phyloP scores from a whole-genome alignment of 2,329 filamentous ascomycete genomes.

The Neopestalotiopsis clavispora region DNA sequence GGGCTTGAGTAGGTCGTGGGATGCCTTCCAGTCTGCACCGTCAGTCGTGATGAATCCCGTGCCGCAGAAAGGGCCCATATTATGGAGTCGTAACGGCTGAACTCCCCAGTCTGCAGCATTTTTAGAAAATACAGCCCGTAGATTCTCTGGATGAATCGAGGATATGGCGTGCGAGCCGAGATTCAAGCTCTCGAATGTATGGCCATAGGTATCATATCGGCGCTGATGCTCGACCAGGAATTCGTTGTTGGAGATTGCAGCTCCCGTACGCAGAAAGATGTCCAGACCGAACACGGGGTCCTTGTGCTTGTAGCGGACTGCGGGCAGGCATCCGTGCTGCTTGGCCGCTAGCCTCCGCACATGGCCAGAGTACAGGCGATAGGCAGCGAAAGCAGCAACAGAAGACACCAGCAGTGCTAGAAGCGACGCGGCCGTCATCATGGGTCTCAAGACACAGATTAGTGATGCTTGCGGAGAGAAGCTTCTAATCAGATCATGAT shows the following conservation, averaged over 20 bases:
- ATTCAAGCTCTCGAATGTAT: conserved; percentile 27
- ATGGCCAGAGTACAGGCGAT: conserved; percentile 26
- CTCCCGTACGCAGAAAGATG: conserved; percentile 27
- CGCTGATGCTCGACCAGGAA: conserved; percentile 29
- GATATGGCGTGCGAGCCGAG: conserved; percentile 26
- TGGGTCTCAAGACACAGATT: conserved; percentile 16
- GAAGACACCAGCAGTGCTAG: conserved; percentile 24
- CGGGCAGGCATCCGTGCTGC: conserved; percentile 27
- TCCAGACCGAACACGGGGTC: conserved; percentile 28
- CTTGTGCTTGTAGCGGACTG: conserved; percentile 27
- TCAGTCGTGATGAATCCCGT: conserved; percentile 28
- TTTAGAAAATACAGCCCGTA: conserved; percentile 28
- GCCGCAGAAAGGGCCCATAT: conserved; percentile 29
- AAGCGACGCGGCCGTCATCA: conserved; percentile 24
- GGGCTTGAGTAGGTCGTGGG: conserved; percentile 30
- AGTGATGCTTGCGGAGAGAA: background rate
- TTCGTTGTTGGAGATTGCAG: conserved; percentile 28
- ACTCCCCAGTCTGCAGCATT: conserved; percentile 28
- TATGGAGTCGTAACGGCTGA: conserved; percentile 27
- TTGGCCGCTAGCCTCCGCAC: conserved; percentile 24
- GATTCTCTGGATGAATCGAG: conserved; percentile 27
- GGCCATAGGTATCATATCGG: conserved; percentile 28
- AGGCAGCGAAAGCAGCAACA: conserved; percentile 25
- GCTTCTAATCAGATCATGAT: background rate
- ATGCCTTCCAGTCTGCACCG: conserved; percentile 28